Base-by-base conservation (phyloP, 139 green algal species). In the Zygnema cylindricum region DNA sequence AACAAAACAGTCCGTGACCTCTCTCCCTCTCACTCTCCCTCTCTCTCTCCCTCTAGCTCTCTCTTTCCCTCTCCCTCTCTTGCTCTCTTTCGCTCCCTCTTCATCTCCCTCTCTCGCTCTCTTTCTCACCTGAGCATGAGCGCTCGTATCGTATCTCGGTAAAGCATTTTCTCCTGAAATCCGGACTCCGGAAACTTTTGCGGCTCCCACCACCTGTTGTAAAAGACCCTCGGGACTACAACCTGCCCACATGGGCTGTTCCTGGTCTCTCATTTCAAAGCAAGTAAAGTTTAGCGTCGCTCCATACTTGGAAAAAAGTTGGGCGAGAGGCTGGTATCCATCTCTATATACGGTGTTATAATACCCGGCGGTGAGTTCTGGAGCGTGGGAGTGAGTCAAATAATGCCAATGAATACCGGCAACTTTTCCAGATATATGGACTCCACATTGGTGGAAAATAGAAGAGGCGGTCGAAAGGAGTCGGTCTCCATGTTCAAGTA, bases 351-450 rank as follows among this genome's bases (percentile, higher is more conserved):
- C 89, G 43, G 96, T 98, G 95, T 99, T 99, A 94, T 99, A 99
- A 94, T 98, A 99, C 0, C 97, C 97, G 1, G 98, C 97, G 0
- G 98, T 99, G 7, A 98, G 92, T 94, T 99, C 97, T 36, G 97
- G 96, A 1, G 97, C 96, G 89, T 99, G 97, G 7, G 95, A 94
- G 1, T 94, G 89, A n/a, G 91, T 95, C 87, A 98, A 98, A 93
- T 98, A 99, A 95, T 98, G 99, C 97, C 97, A 99, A 93, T 99
- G 97, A 90, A 99, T 97, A 39, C 97, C 97, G 0, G 97, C 96
- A 11, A 92, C 76, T 79, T 92, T 92, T 30, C 54, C 88, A 2
- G 84, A 81, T 21, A 92, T 89, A 33, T 30, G 33, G 22, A 88
- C 55, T 25, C 42, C 43, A 3, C 82, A 89, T 30, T 84, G 82